Conservation (phyloP, 768 basidiomycete species). For the Mycena capillaripes region DNA sequence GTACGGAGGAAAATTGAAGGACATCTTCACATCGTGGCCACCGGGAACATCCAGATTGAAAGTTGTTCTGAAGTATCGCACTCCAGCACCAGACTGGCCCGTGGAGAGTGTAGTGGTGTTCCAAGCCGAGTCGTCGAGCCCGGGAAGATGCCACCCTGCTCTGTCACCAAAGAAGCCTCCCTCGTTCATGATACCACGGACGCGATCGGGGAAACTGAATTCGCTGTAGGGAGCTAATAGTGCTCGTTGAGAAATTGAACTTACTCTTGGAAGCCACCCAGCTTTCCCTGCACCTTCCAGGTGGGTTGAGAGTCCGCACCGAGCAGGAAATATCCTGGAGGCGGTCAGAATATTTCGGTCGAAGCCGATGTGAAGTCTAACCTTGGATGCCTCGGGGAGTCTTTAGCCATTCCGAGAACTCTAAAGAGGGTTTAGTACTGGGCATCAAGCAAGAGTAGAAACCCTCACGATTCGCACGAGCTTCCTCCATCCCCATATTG, state of each 20-base stretch:
- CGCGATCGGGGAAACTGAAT: constrained; percentile 58
- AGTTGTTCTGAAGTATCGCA: constrained; percentile 63
- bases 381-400: constrained; percentile 74
- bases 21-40: constrained; percentile 63
- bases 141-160: constrained; percentile 65
- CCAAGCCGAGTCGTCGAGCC: constrained; percentile 65
- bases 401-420: constrained; percentile 44
- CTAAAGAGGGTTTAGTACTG: constrained; percentile 1
- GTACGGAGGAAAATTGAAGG: constrained; percentile 64
- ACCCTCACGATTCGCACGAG: constrained; percentile 38
- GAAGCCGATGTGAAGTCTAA: constrained; percentile 46
- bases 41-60: constrained; percentile 63
- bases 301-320: constrained; percentile 13
- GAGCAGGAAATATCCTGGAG: constrained; percentile 29
- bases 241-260: background rate
- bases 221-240: background rate
- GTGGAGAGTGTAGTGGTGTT: constrained; percentile 57
- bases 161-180: constrained; percentile 59
- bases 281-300: constrained; percentile 68
- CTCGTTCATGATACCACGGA: constrained; percentile 64
- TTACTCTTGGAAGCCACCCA: constrained; percentile 61
- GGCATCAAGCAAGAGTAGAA: background rate
- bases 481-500: constrained; percentile 71
- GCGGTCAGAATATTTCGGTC: constrained; percentile 8
- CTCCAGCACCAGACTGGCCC: constrained; percentile 57